Evolutionary conservation across 2,329 filamentous ascomycete species (phyloP).

Genomic region (Knufia petricola): DNA sequence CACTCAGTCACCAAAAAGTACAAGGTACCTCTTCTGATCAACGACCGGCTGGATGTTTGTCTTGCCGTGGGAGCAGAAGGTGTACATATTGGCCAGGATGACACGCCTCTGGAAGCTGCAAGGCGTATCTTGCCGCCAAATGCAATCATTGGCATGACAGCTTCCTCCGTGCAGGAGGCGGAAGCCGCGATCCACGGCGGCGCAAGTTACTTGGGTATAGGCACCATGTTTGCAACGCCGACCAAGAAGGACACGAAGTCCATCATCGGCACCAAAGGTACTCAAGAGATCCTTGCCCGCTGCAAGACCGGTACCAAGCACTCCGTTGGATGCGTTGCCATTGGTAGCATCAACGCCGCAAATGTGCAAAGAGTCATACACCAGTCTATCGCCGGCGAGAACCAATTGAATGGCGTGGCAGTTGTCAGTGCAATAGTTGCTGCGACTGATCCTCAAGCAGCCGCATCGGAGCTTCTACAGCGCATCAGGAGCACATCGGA

Average conservation of each 20-base stretch:
- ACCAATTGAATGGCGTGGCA: conserved; percentile 64
- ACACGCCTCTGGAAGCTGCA: conserved; percentile 65
- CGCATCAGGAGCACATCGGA: conserved; percentile 41
- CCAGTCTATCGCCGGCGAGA: conserved; percentile 43
- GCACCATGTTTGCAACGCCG: conserved; percentile 75
- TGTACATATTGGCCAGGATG: conserved; percentile 90
- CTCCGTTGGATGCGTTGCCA: conserved; percentile 61
- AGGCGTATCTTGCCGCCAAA: conserved; percentile 62
- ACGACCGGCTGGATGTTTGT: conserved; percentile 85
- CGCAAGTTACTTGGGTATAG: conserved; percentile 86
- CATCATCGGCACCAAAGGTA: conserved; percentile 64
- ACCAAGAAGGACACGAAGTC: conserved; percentile 84
- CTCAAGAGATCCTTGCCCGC: conserved; percentile 54
- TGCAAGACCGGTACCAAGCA: conserved; percentile 40
- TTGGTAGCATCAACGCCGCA: conserved; percentile 72
- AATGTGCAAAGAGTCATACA: conserved; percentile 68
- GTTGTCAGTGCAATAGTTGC: conserved; percentile 83
- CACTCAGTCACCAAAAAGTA: conserved; percentile 60
- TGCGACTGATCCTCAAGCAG: conserved; percentile 55
- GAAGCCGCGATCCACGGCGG: conserved; percentile 60
- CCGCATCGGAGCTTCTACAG: conserved; percentile 49
- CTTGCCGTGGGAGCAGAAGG: conserved; percentile 79
- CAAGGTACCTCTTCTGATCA: conserved; percentile 75
- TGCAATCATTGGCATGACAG: conserved; percentile 81
- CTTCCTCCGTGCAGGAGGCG: conserved; percentile 65